Base-by-base conservation (phyloP, 1,284 basidiomycete species). In the Clitocybe nebularis region DNA sequence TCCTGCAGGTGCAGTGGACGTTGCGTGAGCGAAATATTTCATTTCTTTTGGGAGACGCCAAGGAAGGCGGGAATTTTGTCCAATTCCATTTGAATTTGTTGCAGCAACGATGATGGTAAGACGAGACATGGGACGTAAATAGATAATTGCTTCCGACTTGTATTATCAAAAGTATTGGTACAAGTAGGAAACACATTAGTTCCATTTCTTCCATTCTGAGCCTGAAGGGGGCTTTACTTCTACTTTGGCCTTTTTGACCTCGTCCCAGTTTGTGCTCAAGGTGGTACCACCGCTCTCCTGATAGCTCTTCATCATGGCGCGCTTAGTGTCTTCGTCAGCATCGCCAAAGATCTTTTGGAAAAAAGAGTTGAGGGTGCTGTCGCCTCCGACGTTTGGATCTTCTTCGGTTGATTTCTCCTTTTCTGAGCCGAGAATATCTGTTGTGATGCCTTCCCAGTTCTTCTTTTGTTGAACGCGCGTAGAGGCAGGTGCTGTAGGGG, bases 271-370 rank as follows among this genome's bases (percentile, higher is more conserved):
- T 0, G 93, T 97, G 66, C 89, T 93, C 33, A 97, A 71, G 0
- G 90, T 84, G 5, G 93, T 97, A 2, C 93, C 92, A 5, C 90
- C 90, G 52, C 87, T 91, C 69, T 95, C 92, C 45, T 77, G 75
- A 61, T 89, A 96, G 60, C 89, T 93, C 76, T 97, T 97, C 81
- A 96, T 82, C 92, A 97, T 97, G 0, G 93, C 94, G 28, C 83
- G 77, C 55, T 74, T 80, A 3, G 91, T 91, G 56, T 96, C 89
- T 0, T 91, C 88, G 57, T 95, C 91, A 8, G 91, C 88, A 57
- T 87, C 85, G 2, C 73, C 72, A 57, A 88, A 97, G 46, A 97
- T 78, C 67, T 86, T 83, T 59, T 88, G 84, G 75, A 90, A 90
- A 68, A 89, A 89, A 10, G 67, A 51, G 59, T 90, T 90, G 49